Conservation (phyloP, 1,139 yeast species). For the Zygosaccharomyces pseudobailii region DNA sequence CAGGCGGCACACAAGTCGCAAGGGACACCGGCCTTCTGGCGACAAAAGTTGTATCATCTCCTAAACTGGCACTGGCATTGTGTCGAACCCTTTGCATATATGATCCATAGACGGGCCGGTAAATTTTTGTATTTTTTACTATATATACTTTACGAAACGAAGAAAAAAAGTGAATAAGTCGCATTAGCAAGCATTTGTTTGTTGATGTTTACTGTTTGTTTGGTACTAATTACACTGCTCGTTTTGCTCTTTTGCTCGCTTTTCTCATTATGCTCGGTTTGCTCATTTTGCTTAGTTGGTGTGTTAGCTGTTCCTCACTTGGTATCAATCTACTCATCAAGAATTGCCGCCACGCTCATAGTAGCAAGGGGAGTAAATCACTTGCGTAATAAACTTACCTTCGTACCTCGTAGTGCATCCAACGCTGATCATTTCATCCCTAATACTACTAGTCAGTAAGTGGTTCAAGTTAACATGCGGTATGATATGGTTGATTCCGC, state of each 20-base stretch:
- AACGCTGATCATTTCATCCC: conserved; percentile 63
- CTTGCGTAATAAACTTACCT: conserved; percentile 73
- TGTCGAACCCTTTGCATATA: neutral
- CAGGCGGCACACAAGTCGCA: conserved; percentile 11
- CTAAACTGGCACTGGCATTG: conserved; percentile 3
- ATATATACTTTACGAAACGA: neutral
- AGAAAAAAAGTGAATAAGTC: neutral
- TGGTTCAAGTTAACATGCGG: conserved; percentile 70
- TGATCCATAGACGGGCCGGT: neutral
- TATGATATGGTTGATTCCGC: conserved; percentile 35
- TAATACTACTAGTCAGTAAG: conserved; percentile 63
- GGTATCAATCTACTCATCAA: neutral
- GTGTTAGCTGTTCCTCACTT: neutral
- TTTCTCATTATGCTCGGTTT: too few species aligned
- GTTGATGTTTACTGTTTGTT: too few species aligned
- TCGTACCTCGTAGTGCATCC: conserved; percentile 72
- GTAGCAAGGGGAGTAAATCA: conserved; percentile 62
- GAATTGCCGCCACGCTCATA: conserved; percentile 13
- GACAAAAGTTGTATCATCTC: conserved; percentile 11
- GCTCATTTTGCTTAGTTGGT: too few species aligned
- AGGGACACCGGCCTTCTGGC: neutral
- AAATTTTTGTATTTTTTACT: neutral
- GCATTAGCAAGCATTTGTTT: too few species aligned
- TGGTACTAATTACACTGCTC: too few species aligned
- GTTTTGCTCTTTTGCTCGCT: too few species aligned